phyloP scores from a whole-genome alignment of 2,329 filamentous ascomycete species.

The Phyllosticta capitalensis region DNA sequence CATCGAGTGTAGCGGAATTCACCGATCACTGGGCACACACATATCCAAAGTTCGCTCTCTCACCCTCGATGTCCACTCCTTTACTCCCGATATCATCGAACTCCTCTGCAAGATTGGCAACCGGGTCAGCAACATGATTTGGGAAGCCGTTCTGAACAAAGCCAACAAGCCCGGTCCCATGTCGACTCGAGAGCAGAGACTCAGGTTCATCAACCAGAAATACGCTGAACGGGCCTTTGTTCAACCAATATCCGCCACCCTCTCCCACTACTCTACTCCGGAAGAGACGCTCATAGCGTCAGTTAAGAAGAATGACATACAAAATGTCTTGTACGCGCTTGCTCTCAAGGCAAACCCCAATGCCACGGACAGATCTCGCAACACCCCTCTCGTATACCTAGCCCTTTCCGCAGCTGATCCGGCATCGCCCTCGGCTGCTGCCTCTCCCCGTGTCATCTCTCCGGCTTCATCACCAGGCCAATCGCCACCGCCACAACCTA shows the following conservation, averaged over 20 bases:
- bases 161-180: slow-evolving; percentile 63
- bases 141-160: slow-evolving; percentile 77
- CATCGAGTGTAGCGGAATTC: slow-evolving; percentile 96
- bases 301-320: slow-evolving; percentile 93
- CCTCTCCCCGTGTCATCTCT: slow-evolving; percentile 16
- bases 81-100: slow-evolving; percentile 94
- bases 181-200: slow-evolving; percentile 76
- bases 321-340: slow-evolving; percentile 83
- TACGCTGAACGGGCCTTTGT: slow-evolving; percentile 81
- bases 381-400: slow-evolving; percentile 81
- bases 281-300: slow-evolving; percentile 86
- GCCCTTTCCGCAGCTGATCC: slow-evolving; percentile 90
- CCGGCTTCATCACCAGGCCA: slow-evolving; percentile 36
- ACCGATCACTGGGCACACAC: slow-evolving; percentile 90
- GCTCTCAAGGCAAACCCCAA: slow-evolving; percentile 84
- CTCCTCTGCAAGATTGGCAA: slow-evolving; percentile 87
- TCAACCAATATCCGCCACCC: slow-evolving; percentile 62
- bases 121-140: slow-evolving; percentile 89
- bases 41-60: slow-evolving; percentile 95
- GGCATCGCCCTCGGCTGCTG: slow-evolving; percentile 54
- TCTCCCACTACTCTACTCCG: slow-evolving; percentile 66
- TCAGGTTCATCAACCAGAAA: slow-evolving; percentile 93
- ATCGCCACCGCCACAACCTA: slow-evolving; percentile 28
- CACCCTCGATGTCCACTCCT: slow-evolving; percentile 90
- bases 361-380: slow-evolving; percentile 71